A percentile compares a stretch with the other conserved stretches of the same genome.
These are phyloP conservation scores for Alloteropsis angusta DNA, from an alignment of 202 grass and related monocot genomes.

Conservation along the genomic window DNA sequence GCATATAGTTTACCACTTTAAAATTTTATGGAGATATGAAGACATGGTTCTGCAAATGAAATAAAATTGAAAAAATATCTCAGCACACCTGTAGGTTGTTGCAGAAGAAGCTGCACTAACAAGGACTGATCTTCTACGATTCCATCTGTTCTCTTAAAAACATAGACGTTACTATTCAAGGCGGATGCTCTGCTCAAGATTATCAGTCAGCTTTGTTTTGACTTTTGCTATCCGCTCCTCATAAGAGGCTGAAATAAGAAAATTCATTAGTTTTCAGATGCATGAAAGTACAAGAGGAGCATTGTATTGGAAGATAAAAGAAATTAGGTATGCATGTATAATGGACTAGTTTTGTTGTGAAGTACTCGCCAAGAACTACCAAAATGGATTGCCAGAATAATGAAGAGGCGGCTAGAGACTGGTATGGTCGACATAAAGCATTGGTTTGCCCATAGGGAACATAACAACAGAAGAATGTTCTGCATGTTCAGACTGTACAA, in stretches of 20 bases:
- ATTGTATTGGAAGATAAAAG: neutral
- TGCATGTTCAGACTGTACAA: constrained; percentile 1
- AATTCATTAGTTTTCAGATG: neutral
- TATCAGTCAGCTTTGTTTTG: constrained; percentile 27
- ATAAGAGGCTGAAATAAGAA: constrained; percentile 57
- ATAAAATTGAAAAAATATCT: neutral
- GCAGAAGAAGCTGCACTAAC: neutral
- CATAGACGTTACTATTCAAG: neutral
- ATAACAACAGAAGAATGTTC: neutral
- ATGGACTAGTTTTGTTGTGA: neutral
- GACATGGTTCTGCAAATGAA: neutral
- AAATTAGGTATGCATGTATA: neutral
- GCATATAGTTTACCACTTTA: neutral
- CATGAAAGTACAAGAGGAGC: neutral
- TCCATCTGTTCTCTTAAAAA: neutral
- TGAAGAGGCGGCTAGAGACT: neutral
- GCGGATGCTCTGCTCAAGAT: neutral
- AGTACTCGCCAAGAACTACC: neutral
- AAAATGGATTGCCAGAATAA: neutral
- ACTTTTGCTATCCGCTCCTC: constrained; percentile 67
- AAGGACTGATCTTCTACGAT: neutral
- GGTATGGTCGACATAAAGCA: neutral
- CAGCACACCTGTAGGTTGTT: neutral
- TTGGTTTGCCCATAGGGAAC: neutral
- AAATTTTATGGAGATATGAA: neutral